Base-by-base conservation (phyloP, 768 basidiomycete genomes). In the Lactarius akahatsu region DNA sequence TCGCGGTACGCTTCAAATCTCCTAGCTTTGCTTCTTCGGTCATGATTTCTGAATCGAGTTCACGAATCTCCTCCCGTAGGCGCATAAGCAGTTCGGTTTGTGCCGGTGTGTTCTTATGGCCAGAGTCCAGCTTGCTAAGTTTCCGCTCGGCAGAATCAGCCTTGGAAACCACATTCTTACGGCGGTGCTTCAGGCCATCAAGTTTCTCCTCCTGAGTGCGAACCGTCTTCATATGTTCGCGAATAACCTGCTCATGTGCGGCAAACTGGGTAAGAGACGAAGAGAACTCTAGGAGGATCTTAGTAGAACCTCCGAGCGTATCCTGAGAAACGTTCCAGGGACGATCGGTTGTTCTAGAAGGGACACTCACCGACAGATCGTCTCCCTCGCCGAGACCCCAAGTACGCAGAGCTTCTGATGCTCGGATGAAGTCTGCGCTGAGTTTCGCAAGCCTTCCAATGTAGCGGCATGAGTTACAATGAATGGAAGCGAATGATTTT, bases 101-200 rank as follows among this genome's bases (percentile, higher is more conserved):
- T 62, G 79, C 71, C 2, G 78, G 77, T 41, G 94, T 77, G 70
- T 91, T 90, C 81, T 96, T 98, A 79, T 96, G 86, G 75, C 95
- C 92, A 0, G 90, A 82, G 69, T 83, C 84, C 94, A 97, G 96
- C 79, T 90, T 96, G 76, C 82, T 85, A 43, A 98, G 82, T 74
- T 96, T 96, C 80, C 83, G 91, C 70, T 96, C 94, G 2, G 92
- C 94, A 20, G 84, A 77, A 62, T 96, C 94, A 0, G 94, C 91
- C 68, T 89, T 89, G 30, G 82, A 76, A 11, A 80, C 82, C 6
- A 94, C 80, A 11, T 80, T 79, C 70, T 87, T 86, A 60, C 94
- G 81, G 20, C 89, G 83, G 16, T 87, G 84, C 70, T 86, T 88
- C 16, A 94, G 77, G 4, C 90, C 89, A 62, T 92, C 92, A 2